These are phyloP conservation scores for Kuraishia piskuri DNA, from an alignment of 805 yeast species.

Conservation along the genomic window DNA sequence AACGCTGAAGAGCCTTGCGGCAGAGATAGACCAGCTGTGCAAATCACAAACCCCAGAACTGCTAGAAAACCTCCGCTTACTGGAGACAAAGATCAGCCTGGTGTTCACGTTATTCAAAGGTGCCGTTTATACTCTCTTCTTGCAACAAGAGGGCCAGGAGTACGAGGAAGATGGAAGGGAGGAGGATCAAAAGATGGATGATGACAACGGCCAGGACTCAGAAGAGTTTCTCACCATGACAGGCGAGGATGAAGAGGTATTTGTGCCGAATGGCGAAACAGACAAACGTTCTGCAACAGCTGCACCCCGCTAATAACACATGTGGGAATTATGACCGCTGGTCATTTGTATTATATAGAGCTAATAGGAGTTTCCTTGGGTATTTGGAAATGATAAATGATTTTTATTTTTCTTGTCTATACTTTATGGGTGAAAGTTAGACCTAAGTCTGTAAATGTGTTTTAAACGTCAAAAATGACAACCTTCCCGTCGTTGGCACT, in stretches of 20 bases:
- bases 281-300: too few species aligned
- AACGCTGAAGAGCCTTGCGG: slow-evolving; percentile 23
- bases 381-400: not conserved
- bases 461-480: slow-evolving; percentile 60
- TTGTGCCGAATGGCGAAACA: not conserved
- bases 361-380: not conserved
- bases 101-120: slow-evolving; percentile 37
- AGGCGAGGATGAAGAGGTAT: not conserved
- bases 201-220: not conserved
- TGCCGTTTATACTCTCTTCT: slow-evolving; percentile 19
- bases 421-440: not conserved
- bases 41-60: slow-evolving; percentile 22
- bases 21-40: slow-evolving; percentile 23
- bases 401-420: not conserved
- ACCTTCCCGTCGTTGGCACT: slow-evolving; percentile 90
- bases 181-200: not conserved
- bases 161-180: not conserved
- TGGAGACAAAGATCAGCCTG: slow-evolving; percentile 33
- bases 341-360: not conserved
- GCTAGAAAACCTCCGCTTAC: slow-evolving; percentile 26
- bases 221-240: not conserved
- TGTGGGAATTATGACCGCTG: too few species aligned
- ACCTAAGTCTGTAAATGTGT: too few species aligned
- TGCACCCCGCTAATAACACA: too few species aligned
- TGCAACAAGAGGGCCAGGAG: not conserved